Evolutionary conservation across 306 rosid genomes (phyloP), one percentile per base, ranked within the genome.

Genomic region (Prinsepia uniflora): DNA sequence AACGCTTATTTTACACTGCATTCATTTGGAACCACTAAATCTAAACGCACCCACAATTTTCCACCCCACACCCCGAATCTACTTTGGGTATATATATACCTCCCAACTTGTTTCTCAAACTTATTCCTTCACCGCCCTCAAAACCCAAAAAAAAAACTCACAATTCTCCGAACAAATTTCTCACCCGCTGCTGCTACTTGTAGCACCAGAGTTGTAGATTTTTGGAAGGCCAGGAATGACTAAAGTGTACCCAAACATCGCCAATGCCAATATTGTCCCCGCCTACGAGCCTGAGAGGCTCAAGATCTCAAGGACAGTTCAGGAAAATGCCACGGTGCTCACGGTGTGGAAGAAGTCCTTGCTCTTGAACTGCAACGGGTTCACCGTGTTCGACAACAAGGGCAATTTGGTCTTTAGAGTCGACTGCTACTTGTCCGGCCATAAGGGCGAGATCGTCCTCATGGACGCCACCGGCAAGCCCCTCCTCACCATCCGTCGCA

Each of bases 331-430:
- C 7, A 79, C 61, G 17, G 77, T 77, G 4, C 72, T 90, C 0
- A 91, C 97, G 0, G 92, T 91, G 57, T 91, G 97, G 97, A 91
- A 84, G 67, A 91, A 91, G 83, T 91, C 96, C 4, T 78, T 91
- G 61, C 43, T 91, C 64, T 70, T 83, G 30, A 88, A 76, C 72
- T 91, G 97, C 74, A 79, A 64, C 11, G 97, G 97, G n/a, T 91
- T 91, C 72, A 91, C 96, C 8, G 97, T 91, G 55, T 91, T 83
- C 10, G 84, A 86, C 63, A 10, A 52, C 61, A 74, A 64, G 10
- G 96, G 96, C 4, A 84, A 88, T 72, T 70, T 91, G 1, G 84
- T 85, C 6, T 91, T 78, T 3, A 82, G 96, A 39, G 96, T 91
- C 1, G 97, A 91, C 43, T 88, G 83, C 75, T 91, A 91, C 62